Percentiles rank a stretch among this genome's conserved stretches.
Conservation (phyloP, 2,329 filamentous ascomycete species). For the Clonostachys rhizophaga region DNA sequence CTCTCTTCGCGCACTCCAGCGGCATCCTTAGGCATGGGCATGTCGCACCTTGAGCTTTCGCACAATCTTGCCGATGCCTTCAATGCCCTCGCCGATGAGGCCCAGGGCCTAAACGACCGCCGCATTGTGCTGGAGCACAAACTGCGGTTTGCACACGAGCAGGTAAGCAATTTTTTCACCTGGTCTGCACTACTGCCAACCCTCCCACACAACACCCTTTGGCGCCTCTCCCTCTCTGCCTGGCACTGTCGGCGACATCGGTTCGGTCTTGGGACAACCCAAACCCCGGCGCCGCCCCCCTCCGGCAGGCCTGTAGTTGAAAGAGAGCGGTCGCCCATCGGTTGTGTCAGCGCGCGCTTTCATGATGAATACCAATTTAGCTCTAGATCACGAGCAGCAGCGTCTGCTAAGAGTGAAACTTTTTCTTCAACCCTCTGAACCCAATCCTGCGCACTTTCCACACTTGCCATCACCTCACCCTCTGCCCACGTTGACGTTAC, state of each 20-base stretch:
- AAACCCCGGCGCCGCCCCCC: too few species aligned
- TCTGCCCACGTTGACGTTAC: background rate
- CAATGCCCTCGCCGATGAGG: conserved; percentile 59
- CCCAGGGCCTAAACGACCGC: conserved; percentile 57
- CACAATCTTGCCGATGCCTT: conserved; percentile 61
- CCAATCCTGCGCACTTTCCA: conserved; percentile 20
- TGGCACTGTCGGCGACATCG: background rate
- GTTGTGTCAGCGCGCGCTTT: too few species aligned
- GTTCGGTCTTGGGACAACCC: background rate
- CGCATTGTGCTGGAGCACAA: conserved; percentile 65
- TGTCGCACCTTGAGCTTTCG: conserved; percentile 34
- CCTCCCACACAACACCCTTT: too few species aligned
- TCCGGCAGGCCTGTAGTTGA: too few species aligned
- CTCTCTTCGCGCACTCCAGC: background rate
- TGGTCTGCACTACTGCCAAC: too few species aligned
- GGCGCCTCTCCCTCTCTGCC: too few species aligned
- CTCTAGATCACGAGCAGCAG: conserved; percentile 78
- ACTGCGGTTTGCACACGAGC: conserved; percentile 60
- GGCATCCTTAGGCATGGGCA: conserved; percentile 15
- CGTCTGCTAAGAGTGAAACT: conserved; percentile 54
- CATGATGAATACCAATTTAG: conserved; percentile 52
- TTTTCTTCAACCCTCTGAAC: conserved; percentile 12
- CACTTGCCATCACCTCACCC: conserved; percentile 23
- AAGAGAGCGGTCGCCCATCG: too few species aligned
- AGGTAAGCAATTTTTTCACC: conserved; percentile 40